Conservation (phyloP, 2,329 filamentous ascomycete genomes). For the Fonsecaea nubica region DNA sequence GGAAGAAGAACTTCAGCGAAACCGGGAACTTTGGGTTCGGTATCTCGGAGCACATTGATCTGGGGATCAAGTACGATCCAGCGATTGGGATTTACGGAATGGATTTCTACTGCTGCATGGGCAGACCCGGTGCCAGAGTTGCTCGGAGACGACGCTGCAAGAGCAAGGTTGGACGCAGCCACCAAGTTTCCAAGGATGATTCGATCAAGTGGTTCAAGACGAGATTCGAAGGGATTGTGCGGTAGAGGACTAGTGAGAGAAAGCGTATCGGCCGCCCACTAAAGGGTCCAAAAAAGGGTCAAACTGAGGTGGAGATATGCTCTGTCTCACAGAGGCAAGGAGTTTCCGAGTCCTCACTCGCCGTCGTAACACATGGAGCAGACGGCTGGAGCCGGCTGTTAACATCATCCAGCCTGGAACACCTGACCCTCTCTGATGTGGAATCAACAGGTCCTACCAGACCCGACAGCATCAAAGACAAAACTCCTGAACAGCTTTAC, state of each 20-base stretch:
- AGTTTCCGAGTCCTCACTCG: not conserved
- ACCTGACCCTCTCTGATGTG: no score
- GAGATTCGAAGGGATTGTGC: slow-evolving; percentile 97
- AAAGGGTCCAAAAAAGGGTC: not conserved
- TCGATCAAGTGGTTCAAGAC: slow-evolving; percentile 98
- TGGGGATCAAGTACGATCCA: slow-evolving; percentile 99
- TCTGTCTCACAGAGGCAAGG: not conserved
- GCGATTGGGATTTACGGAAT: slow-evolving; percentile 99
- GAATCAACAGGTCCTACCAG: not conserved
- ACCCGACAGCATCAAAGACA: not conserved
- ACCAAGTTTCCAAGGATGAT: slow-evolving; percentile 94
- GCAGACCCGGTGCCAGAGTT: slow-evolving; percentile 97
- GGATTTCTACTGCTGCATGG: slow-evolving; percentile 99
- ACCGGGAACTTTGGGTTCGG: slow-evolving; percentile 99
- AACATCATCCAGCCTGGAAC: not conserved
- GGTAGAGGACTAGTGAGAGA: slow-evolving; percentile 65
- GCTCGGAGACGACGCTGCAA: slow-evolving; percentile 91
- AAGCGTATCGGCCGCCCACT: not conserved
- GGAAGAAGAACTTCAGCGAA: slow-evolving; percentile 99
- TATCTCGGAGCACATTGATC: slow-evolving; percentile 99
- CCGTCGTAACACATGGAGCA: slow-evolving; percentile 95
- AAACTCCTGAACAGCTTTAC: not conserved
- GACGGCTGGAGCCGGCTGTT: slow-evolving; percentile 97
- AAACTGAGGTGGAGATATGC: not conserved
- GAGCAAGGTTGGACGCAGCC: slow-evolving; percentile 81